A percentile compares a stretch with the other conserved stretches of the same genome.
Evolutionary conservation across 225 moss, liverwort and hornwort genomes (phyloP).

Genomic region (Sphagnum tenellum): DNA sequence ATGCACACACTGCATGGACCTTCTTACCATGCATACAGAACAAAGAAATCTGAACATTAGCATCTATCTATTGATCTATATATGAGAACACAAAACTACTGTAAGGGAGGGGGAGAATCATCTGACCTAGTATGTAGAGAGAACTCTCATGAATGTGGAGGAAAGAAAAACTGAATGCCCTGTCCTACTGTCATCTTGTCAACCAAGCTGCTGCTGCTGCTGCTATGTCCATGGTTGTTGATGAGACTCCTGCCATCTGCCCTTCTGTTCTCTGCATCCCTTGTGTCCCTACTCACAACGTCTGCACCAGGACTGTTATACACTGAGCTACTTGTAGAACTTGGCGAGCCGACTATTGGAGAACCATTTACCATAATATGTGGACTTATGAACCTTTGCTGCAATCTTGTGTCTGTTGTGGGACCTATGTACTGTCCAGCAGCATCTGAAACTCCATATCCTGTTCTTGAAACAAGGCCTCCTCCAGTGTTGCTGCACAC

Average conservation of each 20-base stretch:
- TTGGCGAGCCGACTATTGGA: constrained; percentile 9
- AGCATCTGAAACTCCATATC: constrained; percentile 18
- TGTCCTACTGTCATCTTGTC: constrained; percentile 43
- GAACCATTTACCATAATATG: neutral
- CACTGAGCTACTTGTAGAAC: constrained; percentile 9
- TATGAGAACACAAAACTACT: no score
- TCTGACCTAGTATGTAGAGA: no score
- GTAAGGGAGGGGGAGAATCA: no score
- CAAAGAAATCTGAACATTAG: no score
- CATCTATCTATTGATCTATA: no score
- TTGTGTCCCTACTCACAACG: constrained; percentile 6
- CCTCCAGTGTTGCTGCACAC: constrained; percentile 1
- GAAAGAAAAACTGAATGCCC: constrained; percentile 45
- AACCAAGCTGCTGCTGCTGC: constrained; percentile 8
- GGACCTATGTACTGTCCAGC: constrained; percentile 11
- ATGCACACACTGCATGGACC: no score
- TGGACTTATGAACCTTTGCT: constrained; percentile 15
- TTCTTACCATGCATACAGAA: no score
- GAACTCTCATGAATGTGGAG: no score
- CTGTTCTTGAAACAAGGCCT: constrained; percentile 8
- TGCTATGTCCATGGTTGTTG: constrained; percentile 7
- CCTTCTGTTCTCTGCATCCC: constrained; percentile 11
- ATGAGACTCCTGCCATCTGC: constrained; percentile 7
- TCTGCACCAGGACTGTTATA: constrained; percentile 20
- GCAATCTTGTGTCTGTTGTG: constrained; percentile 2